Evolutionary conservation across 345 rosid species (phyloP).

Genomic region (Orychophragmus violaceus): DNA sequence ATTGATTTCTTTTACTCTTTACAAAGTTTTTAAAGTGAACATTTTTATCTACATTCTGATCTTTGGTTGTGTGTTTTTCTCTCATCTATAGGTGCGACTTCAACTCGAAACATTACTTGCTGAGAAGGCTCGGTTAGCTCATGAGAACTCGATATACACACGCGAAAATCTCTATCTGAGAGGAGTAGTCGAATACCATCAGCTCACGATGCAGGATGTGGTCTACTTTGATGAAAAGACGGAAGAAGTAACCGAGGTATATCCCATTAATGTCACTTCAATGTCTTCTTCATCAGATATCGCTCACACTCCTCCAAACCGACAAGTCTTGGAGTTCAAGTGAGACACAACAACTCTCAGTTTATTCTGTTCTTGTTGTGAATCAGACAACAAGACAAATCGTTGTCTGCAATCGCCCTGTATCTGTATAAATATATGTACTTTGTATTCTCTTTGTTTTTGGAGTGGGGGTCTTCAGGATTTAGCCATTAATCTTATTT

Average conservation of each 20-base stretch:
- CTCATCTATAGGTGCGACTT: slow-evolving; percentile 48
- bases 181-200: slow-evolving; percentile 92
- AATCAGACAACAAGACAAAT: slow-evolving; percentile 17
- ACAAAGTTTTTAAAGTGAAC: neutral
- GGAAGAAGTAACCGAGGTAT: slow-evolving; percentile 84
- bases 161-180: slow-evolving; percentile 87
- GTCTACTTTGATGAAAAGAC: slow-evolving; percentile 78
- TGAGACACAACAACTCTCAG: neutral
- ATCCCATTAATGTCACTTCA: slow-evolving; percentile 49
- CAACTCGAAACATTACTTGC: slow-evolving; percentile 84
- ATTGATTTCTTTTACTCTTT: slow-evolving; percentile 11
- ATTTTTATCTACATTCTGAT: neutral
- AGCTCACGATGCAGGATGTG: slow-evolving; percentile 94
- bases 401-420: slow-evolving; percentile 18
- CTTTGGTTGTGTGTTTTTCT: neutral
- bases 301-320: slow-evolving; percentile 7
- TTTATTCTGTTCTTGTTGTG: slow-evolving; percentile 3
- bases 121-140: slow-evolving; percentile 92
- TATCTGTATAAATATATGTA: slow-evolving; percentile 25
- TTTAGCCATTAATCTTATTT: slow-evolving; percentile 4
- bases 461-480: neutral
- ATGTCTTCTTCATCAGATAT: slow-evolving; percentile 34
- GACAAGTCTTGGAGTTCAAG: slow-evolving; percentile 23
- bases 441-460: slow-evolving; percentile 9
- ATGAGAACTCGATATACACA: slow-evolving; percentile 71